Evolutionary conservation across 2,329 filamentous ascomycete genomes (phyloP).

Genomic region (Aplosporella prunicola): DNA sequence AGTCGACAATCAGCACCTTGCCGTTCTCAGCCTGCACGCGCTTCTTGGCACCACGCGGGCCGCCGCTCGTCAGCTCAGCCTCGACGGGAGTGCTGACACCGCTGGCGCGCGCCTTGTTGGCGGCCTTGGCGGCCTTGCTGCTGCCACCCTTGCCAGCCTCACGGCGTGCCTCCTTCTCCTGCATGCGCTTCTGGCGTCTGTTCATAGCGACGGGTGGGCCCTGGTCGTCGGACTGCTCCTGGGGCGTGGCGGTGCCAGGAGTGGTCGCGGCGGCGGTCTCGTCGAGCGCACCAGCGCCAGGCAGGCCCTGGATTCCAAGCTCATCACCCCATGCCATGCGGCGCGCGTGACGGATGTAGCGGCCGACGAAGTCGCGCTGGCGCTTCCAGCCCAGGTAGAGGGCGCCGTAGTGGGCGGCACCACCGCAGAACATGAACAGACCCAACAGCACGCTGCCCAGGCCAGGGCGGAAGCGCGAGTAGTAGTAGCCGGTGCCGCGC

Average conservation of each 20-base stretch:
- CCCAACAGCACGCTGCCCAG: constrained; percentile 75
- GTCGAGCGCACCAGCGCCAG: constrained; percentile 47
- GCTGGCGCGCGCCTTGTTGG: constrained; percentile 41
- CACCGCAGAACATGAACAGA: constrained; percentile 72
- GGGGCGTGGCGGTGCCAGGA: constrained; percentile 32
- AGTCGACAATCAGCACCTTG: constrained; percentile 88
- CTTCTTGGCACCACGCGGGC: constrained; percentile 70
- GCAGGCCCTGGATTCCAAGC: constrained; percentile 54
- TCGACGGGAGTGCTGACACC: constrained; percentile 47
- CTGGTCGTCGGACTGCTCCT: constrained; percentile 29
- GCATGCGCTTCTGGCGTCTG: constrained; percentile 76
- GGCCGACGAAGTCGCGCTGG: constrained; percentile 81
- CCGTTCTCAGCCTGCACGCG: constrained; percentile 88
- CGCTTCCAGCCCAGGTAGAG: constrained; percentile 81
- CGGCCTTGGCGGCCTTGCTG: constrained; percentile 16
- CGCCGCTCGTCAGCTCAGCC: constrained; percentile 43
- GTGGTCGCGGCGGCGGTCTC: constrained; percentile 5
- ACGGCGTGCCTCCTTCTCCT: constrained; percentile 75
- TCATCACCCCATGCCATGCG: constrained; percentile 86
- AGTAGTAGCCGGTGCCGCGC: constrained; percentile 98
- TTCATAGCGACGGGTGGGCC: constrained; percentile 51
- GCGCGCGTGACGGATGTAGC: constrained; percentile 84
- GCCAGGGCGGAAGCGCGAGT: constrained; percentile 84
- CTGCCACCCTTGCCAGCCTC: constrained; percentile 48
- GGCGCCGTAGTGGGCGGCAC: constrained; percentile 76